Evolutionary conservation across 805 yeast species (phyloP), one percentile per base, ranked within the genome.

Genomic region (Soucietia sequanensis): DNA sequence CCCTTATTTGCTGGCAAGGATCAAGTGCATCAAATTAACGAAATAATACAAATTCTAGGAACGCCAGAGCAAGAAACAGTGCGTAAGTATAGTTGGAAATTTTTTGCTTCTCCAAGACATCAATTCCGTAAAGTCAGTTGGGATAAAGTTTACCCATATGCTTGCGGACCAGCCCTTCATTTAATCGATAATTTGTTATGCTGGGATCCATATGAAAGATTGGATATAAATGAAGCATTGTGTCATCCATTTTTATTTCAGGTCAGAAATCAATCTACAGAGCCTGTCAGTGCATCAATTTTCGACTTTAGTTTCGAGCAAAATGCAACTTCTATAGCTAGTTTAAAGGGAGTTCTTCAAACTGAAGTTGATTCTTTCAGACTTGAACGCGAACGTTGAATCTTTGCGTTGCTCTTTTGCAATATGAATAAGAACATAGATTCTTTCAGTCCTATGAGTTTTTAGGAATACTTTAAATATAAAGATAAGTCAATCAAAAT

Each of bases 1-100:
- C 95, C 96, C 1, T 55, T 88, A 11, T 89, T 90, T 54, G 76
- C 79, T 32, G 97, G 96, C 0, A 75, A 75, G 38, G 80, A 80
- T 55, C 81, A 81, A 38, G 47, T 76, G 41, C 83, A 82, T 42
- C 98, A 90, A 57, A 57, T 87, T 6, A 70, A 66, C 27, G 83
- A 78, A 50, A 85, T 90, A 13, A 62, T 80, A 35, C 76, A 78
- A 49, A 70, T 84, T 1, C 58, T 88, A 32, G 97, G 96, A 0
- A 61, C 80, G 0, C 96, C 96, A 0, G 57, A 80, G 0, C 63
- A 58, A 20, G 70, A 64, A 3, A 54, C 75, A 2, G 56, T 79
- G 6, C 41, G 35, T 6, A 47, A 46, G 37, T 38, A 48, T 18
- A 45, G 50, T 15, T 66, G 71, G 71, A 52, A 48, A 26, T 28